Evolutionary conservation across 75 land plant species (phyloP).

Genomic region (Pseudotsuga menziesii): DNA sequence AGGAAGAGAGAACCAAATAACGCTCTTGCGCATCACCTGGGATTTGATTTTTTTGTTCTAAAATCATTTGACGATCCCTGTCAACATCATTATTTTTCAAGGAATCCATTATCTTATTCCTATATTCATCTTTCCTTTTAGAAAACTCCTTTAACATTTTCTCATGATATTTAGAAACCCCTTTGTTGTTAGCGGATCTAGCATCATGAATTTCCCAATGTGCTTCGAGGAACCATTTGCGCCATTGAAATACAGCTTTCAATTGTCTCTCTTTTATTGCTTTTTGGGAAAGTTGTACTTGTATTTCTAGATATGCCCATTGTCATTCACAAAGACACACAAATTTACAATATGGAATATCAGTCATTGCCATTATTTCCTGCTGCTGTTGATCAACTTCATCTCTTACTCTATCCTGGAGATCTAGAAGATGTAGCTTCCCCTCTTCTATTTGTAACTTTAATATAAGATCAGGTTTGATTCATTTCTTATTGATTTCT

Average conservation of each 20-base stretch:
- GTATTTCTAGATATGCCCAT: constrained; percentile 68
- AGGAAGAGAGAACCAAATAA: constrained; percentile 88
- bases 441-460: too few relatives aligned
- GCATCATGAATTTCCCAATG: too few relatives aligned
- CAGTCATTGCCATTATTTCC: constrained; percentile 98
- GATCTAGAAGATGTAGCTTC: too few relatives aligned
- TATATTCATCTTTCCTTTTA: constrained; percentile 91
- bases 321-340: constrained; percentile 95
- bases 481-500: constrained; percentile 68
- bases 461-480: too few relatives aligned
- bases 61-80: constrained; percentile 87
- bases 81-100: constrained; percentile 99
- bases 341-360: constrained; percentile 89
- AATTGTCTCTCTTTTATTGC: too few relatives aligned
- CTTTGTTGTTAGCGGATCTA: constrained; percentile 87
- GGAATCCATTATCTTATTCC: constrained; percentile 97
- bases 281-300: too few relatives aligned
- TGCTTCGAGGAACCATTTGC: constrained; percentile 88
- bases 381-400: constrained; percentile 96
- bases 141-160: too few relatives aligned
- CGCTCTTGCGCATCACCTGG: too few relatives aligned
- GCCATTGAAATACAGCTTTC: too few relatives aligned
- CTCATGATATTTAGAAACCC: constrained; percentile 97
- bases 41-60: constrained; percentile 84
- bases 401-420: too few relatives aligned